Evolutionary conservation across 176 grass and related monocot genomes (phyloP), one percentile per base, ranked within the genome.

Genomic region (Elymus sibiricus): DNA sequence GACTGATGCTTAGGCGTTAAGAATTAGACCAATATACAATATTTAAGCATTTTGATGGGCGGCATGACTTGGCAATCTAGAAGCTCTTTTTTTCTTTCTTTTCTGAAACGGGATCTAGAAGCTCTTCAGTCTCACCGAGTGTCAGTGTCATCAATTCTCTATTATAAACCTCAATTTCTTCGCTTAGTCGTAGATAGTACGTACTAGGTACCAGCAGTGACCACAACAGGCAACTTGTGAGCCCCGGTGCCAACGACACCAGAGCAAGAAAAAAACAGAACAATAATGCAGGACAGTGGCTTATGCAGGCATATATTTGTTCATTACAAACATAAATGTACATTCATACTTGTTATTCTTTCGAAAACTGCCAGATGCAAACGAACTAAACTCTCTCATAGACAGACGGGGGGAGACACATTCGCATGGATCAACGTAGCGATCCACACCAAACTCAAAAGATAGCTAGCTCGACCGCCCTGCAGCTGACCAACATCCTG

Each of bases 1-100:
- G 49, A 6, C 21, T 32, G 15, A 65, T 27, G 32, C 46, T 86
- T 79, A 5, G 51, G 84, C 51, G 49, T 78, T 79, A 86, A 86
- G 66, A 72, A 44, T 49, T 80, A 61, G 49, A 12, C 16, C 9
- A 1, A 2, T 15, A 39, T 78, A n/a, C n/a, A n/a, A 0, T 29
- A 28, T 5, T 56, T 58, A 34, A 61, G 4, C 29, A 61, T 0
- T 27, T 4, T 27, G 14, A 43, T 63, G 38, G 58, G 1, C 16
- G 38, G 9, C 59, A 40, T 63, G 77, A 42, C 77, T 15, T 42
- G 2, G 35, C n/a, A 5, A 22, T 15, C 16, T 8, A 44, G 39
- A 44, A 73, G n/a, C 37, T 66, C 44, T 34, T 34, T 34, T 34
- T 29, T 29, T 29, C n/a, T n/a, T n/a, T n/a, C n/a, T n/a, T n/a